Evolutionary conservation across 2,329 filamentous ascomycete species (phyloP), one percentile per base, ranked within the genome.

Genomic region (Penicillium griseofulvum): DNA sequence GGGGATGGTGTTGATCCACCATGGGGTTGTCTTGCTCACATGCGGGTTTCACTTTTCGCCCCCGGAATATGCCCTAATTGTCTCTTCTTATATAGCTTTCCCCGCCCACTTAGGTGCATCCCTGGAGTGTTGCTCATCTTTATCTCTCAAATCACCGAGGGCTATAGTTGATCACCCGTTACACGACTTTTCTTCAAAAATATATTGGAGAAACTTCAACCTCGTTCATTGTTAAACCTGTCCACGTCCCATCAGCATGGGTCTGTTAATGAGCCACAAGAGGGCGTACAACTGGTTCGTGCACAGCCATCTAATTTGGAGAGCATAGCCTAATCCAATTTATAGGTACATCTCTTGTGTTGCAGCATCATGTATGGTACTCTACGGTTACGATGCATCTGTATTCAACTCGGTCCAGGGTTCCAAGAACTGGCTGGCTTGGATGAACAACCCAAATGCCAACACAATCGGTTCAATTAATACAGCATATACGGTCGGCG

Each of bases 361-460:
- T 61, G 87, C 87, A 54, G 86, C 87, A 65, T 84, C 85, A 70
- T 89, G 85, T 71, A 89, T 89, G 87, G 85, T 89, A 22, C 78
- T 90, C 42, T 89, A 89, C 68, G 87, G 87, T 54, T 89, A 89
- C 68, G 87, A 89, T 79, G 86, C 87, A 1, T 87, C 85, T 36
- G 86, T 88, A 44, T 90, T 86, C 78, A 90, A 90, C 70, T 85
- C 86, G 5, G 82, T 88, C 6, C 87, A 88, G 71, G 84, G 83
- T 31, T 88, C 85, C 1, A 71, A 83, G 14, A 81, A 89, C 68
- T 90, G 87, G 87, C 74, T 84, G 12, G 75, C 74, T 17, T 89
- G 81, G 74, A 88, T 88, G 71, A 76, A 86, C 62, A 67, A 74
- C 33, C 70, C 70, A 0, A 59, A 62, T 29, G 49, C 73, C 0